Conservation (phyloP, 1,284 basidiomycete species). For the Puccinia novopanici region DNA sequence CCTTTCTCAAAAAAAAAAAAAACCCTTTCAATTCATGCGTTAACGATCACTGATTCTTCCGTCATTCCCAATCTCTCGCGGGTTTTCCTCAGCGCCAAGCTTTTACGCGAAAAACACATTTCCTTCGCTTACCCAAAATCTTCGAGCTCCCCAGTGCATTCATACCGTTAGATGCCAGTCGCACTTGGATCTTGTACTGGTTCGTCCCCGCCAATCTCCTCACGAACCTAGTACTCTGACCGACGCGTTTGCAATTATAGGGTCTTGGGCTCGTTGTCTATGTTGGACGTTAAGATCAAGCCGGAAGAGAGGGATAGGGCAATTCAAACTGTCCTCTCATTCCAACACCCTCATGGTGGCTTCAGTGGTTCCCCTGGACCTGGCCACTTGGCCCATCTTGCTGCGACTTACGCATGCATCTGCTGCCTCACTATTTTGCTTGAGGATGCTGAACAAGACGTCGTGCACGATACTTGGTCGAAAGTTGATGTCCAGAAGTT, state of each 20-base stretch:
- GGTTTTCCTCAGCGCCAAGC: conserved; percentile 29
- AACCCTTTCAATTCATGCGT: not conserved
- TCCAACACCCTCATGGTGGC: conserved; percentile 56
- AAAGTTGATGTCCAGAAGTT: conserved; percentile 74
- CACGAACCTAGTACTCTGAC: not conserved
- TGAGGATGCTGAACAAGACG: conserved; percentile 33
- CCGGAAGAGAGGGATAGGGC: conserved; percentile 53
- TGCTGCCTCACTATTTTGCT: conserved; percentile 57
- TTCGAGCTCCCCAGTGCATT: conserved; percentile 53
- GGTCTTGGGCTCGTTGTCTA: conserved; percentile 53
- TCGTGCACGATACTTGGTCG: conserved; percentile 66
- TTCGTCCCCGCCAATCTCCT: conserved; percentile 76
- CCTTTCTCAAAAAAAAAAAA: not conserved
- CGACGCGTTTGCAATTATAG: not conserved
- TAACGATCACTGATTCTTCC: not conserved
- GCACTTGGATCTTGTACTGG: conserved; percentile 29
- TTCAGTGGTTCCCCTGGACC: conserved; percentile 58
- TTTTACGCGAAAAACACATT: conserved; percentile 19
- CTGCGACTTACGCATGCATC: conserved; percentile 58
- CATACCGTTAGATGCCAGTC: conserved; percentile 26
- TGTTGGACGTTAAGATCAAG: conserved; percentile 55
- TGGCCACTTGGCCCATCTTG: conserved; percentile 56
- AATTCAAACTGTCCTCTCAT: conserved; percentile 57
- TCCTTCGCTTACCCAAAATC: conserved; percentile 12
- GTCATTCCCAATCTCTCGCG: not conserved